These are phyloP conservation scores for Phytopythium kandeliae DNA, from an alignment of 352 stramenopile species.

Conservation along the genomic window DNA sequence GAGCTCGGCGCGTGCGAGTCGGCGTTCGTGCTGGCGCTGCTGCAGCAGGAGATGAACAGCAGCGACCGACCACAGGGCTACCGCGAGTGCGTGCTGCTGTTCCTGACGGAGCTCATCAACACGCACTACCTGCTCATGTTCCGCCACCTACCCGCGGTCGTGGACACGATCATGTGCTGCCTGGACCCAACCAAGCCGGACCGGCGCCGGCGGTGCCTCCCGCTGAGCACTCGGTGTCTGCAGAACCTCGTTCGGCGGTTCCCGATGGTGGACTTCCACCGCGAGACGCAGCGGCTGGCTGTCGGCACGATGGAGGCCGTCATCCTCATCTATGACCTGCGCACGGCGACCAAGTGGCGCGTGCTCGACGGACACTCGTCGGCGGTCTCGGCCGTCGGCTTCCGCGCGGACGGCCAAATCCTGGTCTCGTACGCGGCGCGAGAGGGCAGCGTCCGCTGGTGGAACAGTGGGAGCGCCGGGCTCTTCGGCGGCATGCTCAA, in stretches of 20 bases:
- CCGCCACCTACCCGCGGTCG: slow-evolving; percentile 68
- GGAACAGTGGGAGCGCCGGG: slow-evolving; percentile 75
- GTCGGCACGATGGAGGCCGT: slow-evolving; percentile 85
- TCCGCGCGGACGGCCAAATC: slow-evolving; percentile 71
- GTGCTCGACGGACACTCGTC: slow-evolving; percentile 78
- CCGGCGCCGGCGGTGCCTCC: slow-evolving; percentile 64
- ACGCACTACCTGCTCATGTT: slow-evolving; percentile 83
- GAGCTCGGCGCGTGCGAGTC: slow-evolving; percentile 75
- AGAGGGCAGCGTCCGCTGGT: slow-evolving; percentile 77
- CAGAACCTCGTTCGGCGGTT: slow-evolving; percentile 80
- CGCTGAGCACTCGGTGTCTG: slow-evolving; percentile 73
- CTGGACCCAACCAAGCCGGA: slow-evolving; percentile 84
- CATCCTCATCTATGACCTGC: slow-evolving; percentile 86
- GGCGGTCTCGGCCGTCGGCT: slow-evolving; percentile 62
- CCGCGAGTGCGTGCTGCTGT: slow-evolving; percentile 69
- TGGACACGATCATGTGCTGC: slow-evolving; percentile 84
- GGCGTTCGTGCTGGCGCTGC: slow-evolving; percentile 63
- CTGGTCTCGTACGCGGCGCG: slow-evolving; percentile 78
- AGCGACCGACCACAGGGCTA: slow-evolving; percentile 60
- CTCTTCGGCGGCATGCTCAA: slow-evolving; percentile 83
- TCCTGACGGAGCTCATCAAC: slow-evolving; percentile 79
- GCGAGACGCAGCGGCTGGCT: slow-evolving; percentile 79
- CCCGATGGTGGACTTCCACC: slow-evolving; percentile 87
- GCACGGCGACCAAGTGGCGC: slow-evolving; percentile 85
- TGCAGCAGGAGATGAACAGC: slow-evolving; percentile 84